phyloP scores from a whole-genome alignment of 2,329 filamentous ascomycete species.

The Monosporascus sp. region DNA sequence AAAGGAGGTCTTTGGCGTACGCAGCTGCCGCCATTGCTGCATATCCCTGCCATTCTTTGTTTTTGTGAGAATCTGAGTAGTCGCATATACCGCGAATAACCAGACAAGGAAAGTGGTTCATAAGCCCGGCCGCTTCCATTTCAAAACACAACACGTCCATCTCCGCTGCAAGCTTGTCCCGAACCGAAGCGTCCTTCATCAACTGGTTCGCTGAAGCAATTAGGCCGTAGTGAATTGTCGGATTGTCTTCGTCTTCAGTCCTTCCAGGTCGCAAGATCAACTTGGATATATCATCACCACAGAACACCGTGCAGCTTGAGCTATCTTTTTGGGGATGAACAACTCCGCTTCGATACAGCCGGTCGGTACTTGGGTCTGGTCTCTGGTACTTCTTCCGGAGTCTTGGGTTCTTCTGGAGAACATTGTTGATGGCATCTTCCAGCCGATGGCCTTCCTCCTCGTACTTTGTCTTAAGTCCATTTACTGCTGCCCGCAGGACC shows the following conservation, averaged over 20 bases:
- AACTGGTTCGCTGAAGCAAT: slow-evolving; percentile 21
- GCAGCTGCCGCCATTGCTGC: too few species aligned
- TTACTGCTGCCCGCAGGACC: slow-evolving; percentile 10
- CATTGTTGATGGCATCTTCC: slow-evolving; percentile 6
- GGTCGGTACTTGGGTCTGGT: too few species aligned
- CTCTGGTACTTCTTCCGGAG: too few species aligned
- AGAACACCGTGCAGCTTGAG: slow-evolving; percentile 3
- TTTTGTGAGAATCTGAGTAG: too few species aligned
- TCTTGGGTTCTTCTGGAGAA: too few species aligned
- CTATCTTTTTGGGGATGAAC: too few species aligned
- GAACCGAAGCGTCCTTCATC: slow-evolving; percentile 14
- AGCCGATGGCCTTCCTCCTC: slow-evolving; percentile 11
- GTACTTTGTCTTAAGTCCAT: slow-evolving; percentile 9
- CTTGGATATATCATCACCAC: slow-evolving; percentile 13
- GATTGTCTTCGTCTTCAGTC: slow-evolving; percentile 3
- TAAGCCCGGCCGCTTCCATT: too few species aligned
- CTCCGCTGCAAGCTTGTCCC: slow-evolving; percentile 9
- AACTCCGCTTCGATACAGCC: too few species aligned
- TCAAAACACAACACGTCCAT: slow-evolving; percentile 15
- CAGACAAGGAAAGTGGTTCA: too few species aligned
- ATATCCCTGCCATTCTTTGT: too few species aligned
- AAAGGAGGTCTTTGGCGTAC: too few species aligned
- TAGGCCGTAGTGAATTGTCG: slow-evolving; percentile 18
- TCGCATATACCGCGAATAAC: too few species aligned
- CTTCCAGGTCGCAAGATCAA: background rate